phyloP scores from a whole-genome alignment of 1,284 basidiomycete species.

The Polyporus tsugae region DNA sequence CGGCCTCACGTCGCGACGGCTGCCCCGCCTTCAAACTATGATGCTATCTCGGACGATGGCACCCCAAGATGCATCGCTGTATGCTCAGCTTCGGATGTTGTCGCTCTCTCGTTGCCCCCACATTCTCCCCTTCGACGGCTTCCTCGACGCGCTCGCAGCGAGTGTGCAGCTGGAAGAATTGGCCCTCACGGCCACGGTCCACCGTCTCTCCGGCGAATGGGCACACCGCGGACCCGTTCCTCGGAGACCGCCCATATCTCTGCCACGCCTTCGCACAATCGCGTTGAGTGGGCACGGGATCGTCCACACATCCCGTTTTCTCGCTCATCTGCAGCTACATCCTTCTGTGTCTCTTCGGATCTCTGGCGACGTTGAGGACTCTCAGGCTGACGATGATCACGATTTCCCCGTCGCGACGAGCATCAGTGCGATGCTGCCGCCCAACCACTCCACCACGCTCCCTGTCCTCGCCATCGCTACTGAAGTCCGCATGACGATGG shows the following conservation, averaged over 20 bases:
- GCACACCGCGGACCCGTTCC: not conserved
- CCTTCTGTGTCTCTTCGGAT: not conserved
- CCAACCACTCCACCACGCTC: constrained; percentile 1
- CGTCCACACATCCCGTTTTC: not conserved
- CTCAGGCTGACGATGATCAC: too few relatives aligned
- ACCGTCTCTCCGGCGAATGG: not conserved
- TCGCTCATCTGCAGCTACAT: not conserved
- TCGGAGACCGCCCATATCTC: not conserved
- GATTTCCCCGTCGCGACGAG: not conserved
- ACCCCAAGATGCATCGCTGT: not conserved
- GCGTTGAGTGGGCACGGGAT: not conserved
- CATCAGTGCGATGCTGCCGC: not conserved
- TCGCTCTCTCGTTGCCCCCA: not conserved
- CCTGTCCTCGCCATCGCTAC: not conserved
- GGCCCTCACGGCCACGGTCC: not conserved
- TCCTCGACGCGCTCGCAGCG: not conserved
- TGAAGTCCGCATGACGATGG: not conserved
- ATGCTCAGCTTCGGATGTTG: not conserved
- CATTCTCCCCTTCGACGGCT: not conserved
- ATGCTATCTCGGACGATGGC: not conserved
- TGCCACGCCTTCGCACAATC: not conserved
- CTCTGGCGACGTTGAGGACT: not conserved
- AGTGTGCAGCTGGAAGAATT: not conserved
- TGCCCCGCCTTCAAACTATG: not conserved
- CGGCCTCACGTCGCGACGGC: not conserved